A percentile compares a stretch with the other conserved stretches of the same genome.
These are phyloP conservation scores for Rhytidiadelphus loreus DNA, from an alignment of 225 moss, liverwort and hornwort genomes.

Conservation along the genomic window DNA sequence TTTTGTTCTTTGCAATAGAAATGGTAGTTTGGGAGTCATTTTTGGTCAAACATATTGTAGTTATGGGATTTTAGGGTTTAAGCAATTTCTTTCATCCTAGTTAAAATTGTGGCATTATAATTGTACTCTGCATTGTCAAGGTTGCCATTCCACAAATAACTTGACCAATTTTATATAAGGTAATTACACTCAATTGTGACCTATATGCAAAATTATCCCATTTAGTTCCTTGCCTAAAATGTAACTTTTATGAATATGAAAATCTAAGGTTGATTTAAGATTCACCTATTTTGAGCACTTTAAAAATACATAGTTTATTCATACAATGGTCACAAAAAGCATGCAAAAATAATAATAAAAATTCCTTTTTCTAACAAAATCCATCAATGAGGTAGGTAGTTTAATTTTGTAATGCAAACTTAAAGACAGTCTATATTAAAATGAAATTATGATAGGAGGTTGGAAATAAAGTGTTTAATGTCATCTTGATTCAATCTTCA, in stretches of 20 bases:
- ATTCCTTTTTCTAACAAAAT: not conserved
- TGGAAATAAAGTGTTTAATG: not conserved
- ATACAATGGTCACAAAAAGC: not conserved
- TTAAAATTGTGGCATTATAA: not conserved
- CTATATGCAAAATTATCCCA: not conserved
- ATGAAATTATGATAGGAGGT: not conserved
- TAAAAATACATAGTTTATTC: not conserved
- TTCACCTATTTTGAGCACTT: not conserved
- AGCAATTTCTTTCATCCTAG: not conserved
- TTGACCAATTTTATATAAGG: not conserved
- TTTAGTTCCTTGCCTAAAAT: not conserved
- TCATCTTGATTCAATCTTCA: not conserved
- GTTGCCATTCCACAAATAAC: not conserved
- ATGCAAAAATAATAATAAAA: not conserved
- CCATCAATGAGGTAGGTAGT: not conserved
- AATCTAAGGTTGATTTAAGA: not conserved
- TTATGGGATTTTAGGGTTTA: not conserved
- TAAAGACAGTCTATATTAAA: not conserved
- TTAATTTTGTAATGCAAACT: rapidly evolving
- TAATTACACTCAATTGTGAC: not conserved
- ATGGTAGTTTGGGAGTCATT: not conserved
- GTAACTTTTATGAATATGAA: not conserved
- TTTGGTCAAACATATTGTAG: not conserved
- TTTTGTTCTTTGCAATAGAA: not conserved
- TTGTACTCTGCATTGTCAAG: rapidly evolving